Conservation (phyloP, 2,329 filamentous ascomycete genomes). For the Zymoseptoria pseudotritici region DNA sequence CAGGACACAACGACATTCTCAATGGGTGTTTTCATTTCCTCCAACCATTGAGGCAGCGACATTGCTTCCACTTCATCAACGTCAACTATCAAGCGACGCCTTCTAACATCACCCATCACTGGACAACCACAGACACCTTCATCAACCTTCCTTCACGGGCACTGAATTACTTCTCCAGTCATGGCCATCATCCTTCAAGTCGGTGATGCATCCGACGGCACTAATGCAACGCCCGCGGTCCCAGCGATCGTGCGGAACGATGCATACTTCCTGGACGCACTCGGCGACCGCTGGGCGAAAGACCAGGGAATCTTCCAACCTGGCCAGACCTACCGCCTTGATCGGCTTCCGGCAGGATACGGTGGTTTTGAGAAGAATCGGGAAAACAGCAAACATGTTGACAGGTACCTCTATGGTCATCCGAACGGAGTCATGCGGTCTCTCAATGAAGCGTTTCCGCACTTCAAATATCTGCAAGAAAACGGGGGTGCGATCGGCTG, state of each 20-base stretch:
- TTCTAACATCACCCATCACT: not conserved
- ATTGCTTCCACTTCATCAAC: not conserved
- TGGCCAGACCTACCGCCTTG: constrained; percentile 39
- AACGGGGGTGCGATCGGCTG: constrained; percentile 38
- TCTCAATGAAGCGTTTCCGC: constrained; percentile 46
- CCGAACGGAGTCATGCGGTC: constrained; percentile 48
- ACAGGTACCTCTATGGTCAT: constrained; percentile 53
- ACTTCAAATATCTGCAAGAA: constrained; percentile 51
- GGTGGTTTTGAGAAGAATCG: constrained; percentile 44
- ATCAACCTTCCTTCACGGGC: not conserved
- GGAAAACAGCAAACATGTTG: constrained; percentile 34
- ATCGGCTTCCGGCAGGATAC: constrained; percentile 49
- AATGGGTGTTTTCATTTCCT: too few relatives aligned
- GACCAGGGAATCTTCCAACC: constrained; percentile 7
- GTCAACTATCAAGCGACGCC: not conserved
- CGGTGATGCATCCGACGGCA: constrained; percentile 12
- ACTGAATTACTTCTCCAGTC: not conserved
- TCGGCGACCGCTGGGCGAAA: constrained; percentile 24
- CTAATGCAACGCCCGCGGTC: not conserved
- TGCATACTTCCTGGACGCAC: constrained; percentile 18
- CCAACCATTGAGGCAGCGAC: not conserved
- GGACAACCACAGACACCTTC: not conserved
- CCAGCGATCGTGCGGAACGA: constrained; percentile 18
- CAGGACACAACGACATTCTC: too few relatives aligned
- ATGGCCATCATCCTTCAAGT: not conserved